Evolutionary conservation across 2,329 filamentous ascomycete species (phyloP).

Genomic region (Trichoderma lentiforme): DNA sequence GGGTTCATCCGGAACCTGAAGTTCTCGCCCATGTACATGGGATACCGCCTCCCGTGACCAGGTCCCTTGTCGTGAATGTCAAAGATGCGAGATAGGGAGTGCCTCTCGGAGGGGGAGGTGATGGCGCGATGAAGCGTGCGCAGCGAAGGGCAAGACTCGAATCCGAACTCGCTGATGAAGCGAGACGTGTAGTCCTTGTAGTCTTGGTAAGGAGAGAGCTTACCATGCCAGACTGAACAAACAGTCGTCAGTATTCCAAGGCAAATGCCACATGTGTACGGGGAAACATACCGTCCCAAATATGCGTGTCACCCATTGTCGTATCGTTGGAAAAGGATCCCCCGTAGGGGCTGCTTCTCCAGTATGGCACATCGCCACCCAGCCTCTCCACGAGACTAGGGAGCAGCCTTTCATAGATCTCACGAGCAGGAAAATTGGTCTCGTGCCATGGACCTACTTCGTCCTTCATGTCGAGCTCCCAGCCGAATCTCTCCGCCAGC

Average conservation of each 20-base stretch:
- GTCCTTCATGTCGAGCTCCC: constrained; percentile 66
- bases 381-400: constrained; percentile 60
- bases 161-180: background rate
- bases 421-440: constrained; percentile 70
- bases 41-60: background rate
- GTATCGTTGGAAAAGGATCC: background rate
- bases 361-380: constrained; percentile 59
- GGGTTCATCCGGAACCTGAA: background rate
- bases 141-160: background rate
- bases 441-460: constrained; percentile 69
- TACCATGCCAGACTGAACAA: background rate
- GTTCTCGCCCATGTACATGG: background rate
- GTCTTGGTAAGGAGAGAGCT: constrained; percentile 1
- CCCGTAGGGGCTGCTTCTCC: background rate
- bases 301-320: background rate
- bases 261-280: background rate
- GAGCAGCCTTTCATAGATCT: constrained; percentile 73
- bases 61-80: background rate
- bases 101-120: background rate
- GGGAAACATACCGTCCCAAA: background rate
- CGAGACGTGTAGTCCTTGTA: background rate
- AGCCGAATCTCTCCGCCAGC: constrained; percentile 49
- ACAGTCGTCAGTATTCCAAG: background rate
- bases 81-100: background rate
- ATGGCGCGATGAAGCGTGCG: background rate